phyloP scores from a whole-genome alignment of 768 basidiomycete species.

The Thelephora aurantiotincta region DNA sequence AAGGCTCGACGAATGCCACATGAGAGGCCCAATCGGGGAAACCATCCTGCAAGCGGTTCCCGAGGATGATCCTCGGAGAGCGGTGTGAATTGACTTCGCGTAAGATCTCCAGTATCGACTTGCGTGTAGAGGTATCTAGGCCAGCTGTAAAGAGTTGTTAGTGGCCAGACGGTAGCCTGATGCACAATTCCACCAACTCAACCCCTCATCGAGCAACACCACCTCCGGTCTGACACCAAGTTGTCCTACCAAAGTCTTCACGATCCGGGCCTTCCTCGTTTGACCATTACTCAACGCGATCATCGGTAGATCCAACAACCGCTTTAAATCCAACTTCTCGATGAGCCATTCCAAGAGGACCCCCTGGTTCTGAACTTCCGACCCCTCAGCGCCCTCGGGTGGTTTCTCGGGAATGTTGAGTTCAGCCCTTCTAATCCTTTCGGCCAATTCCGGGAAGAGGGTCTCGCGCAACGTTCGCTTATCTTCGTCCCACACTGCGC shows the following conservation, averaged over 20 bases:
- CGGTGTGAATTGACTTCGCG: slow-evolving; percentile 32
- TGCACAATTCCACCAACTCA: slow-evolving; percentile 41
- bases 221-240: slow-evolving; percentile 34
- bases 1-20: slow-evolving; percentile 31
- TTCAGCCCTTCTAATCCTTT: neutral
- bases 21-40: slow-evolving; percentile 65
- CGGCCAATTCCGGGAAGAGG: slow-evolving; percentile 34
- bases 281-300: slow-evolving; percentile 88
- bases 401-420: neutral
- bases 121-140: slow-evolving; percentile 50
- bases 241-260: slow-evolving; percentile 53
- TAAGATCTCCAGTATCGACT: slow-evolving; percentile 39
- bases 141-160: slow-evolving; percentile 38
- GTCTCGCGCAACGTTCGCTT: slow-evolving; percentile 59
- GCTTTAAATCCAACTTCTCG: slow-evolving; percentile 36
- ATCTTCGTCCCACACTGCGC: slow-evolving; percentile 77
- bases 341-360: slow-evolving; percentile 39
- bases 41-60: slow-evolving; percentile 54
- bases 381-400: slow-evolving; percentile 7
- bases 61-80: slow-evolving; percentile 48
- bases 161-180: neutral
- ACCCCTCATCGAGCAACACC: slow-evolving; percentile 82
- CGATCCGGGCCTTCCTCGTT: slow-evolving; percentile 73
- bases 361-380: slow-evolving; percentile 13
- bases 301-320: slow-evolving; percentile 68